These are phyloP conservation scores for Dactylonectria macrodidyma DNA, from an alignment of 2,329 filamentous ascomycete species.

Conservation along the genomic window DNA sequence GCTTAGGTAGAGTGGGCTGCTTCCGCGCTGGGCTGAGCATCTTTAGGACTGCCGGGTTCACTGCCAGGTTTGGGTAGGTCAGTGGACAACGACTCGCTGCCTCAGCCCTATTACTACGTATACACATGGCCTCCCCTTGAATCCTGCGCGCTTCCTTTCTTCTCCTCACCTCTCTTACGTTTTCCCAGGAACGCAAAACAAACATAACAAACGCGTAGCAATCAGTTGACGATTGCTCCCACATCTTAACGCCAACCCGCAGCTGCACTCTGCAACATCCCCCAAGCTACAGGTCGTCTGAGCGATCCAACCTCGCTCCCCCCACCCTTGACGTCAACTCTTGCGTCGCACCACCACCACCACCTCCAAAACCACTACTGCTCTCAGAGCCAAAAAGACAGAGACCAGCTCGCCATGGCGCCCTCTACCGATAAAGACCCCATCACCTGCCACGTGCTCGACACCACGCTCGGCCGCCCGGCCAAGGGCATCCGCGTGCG, in stretches of 20 bases:
- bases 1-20: neutral
- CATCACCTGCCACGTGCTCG: conserved; percentile 90
- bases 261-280: neutral
- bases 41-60: conserved; percentile 10
- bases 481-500: conserved; percentile 77
- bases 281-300: neutral
- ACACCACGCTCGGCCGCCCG: conserved; percentile 82
- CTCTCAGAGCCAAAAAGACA: conserved; percentile 13
- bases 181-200: neutral
- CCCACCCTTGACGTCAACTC: conserved; percentile 38
- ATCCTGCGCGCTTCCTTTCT: neutral
- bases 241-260: neutral
- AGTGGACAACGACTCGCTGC: conserved; percentile 3
- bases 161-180: neutral
- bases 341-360: conserved; percentile 30
- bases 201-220: neutral
- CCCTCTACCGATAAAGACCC: conserved; percentile 64
- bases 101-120: conserved; percentile 24
- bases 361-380: conserved; percentile 8
- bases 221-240: neutral
- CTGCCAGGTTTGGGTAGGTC: conserved; percentile 5
- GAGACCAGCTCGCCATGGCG: conserved; percentile 33
- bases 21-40: conserved; percentile 7
- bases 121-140: conserved; percentile 19
- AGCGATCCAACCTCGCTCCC: conserved; percentile 26